phyloP scores from a whole-genome alignment of 2,329 filamentous ascomycete species.

The Penicillium vulpinum region DNA sequence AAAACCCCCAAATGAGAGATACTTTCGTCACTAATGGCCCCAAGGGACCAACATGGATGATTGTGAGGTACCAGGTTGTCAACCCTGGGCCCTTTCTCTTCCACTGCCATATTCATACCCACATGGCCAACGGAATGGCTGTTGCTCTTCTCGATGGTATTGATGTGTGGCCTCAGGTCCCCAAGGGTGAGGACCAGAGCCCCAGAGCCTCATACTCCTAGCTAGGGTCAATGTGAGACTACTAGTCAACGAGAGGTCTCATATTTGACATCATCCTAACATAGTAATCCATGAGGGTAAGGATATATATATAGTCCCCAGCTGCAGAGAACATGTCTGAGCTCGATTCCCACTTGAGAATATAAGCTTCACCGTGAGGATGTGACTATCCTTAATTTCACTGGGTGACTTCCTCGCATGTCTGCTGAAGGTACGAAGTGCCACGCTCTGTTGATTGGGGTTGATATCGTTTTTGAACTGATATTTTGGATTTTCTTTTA shows the following conservation, averaged over 20 bases:
- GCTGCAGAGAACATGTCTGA: background rate
- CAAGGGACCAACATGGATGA: conserved; percentile 42
- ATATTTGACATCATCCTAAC: background rate
- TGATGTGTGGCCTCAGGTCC: conserved; percentile 47
- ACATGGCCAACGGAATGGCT: conserved; percentile 51
- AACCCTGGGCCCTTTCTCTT: conserved; percentile 52
- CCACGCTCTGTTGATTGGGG: background rate
- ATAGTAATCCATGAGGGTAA: background rate
- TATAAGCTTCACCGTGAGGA: background rate
- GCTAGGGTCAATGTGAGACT: background rate
- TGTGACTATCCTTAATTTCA: background rate
- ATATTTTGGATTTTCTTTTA: background rate
- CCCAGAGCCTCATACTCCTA: background rate
- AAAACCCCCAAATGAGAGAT: conserved; percentile 45
- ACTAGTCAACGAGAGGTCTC: background rate
- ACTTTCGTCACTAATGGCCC: conserved; percentile 38
- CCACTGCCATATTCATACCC: conserved; percentile 54
- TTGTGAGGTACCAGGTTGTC: conserved; percentile 47
- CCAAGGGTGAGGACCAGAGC: conserved; percentile 22
- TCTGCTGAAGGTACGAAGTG: background rate
- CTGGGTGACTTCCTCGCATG: background rate
- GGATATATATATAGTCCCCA: background rate
- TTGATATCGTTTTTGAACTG: background rate
- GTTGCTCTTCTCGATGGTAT: conserved; percentile 51
- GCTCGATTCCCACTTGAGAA: background rate